phyloP scores from a whole-genome alignment of 2,329 filamentous ascomycete species.

The Xylaria polymorpha region DNA sequence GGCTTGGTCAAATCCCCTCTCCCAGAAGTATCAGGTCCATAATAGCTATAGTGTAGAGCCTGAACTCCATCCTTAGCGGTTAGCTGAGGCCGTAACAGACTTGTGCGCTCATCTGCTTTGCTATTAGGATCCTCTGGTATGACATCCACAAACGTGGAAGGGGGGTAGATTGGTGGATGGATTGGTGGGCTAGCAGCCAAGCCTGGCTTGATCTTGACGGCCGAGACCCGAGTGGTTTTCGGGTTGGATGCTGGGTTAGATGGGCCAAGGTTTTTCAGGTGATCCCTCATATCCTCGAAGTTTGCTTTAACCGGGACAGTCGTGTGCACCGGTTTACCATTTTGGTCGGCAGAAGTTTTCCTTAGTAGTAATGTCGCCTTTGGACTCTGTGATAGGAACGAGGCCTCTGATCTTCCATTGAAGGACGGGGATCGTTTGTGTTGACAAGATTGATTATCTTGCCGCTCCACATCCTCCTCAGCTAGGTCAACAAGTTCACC shows the following conservation, averaged over 20 bases:
- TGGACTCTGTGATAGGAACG: conserved; percentile 58
- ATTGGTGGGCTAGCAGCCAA: conserved; percentile 31
- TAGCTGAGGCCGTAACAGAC: conserved; percentile 61
- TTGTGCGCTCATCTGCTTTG: conserved; percentile 55
- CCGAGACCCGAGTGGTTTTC: conserved; percentile 69
- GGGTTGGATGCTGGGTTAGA: conserved; percentile 75
- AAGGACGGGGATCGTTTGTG: conserved; percentile 52
- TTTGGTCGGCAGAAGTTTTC: conserved; percentile 65
- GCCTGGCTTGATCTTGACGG: conserved; percentile 74
- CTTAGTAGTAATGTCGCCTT: conserved; percentile 70
- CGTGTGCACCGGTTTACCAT: conserved; percentile 61
- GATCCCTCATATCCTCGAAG: conserved; percentile 70
- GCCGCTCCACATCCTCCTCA: conserved; percentile 42
- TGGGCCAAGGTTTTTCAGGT: conserved; percentile 73
- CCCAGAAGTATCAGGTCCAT: conserved; percentile 50
- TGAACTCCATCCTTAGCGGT: conserved; percentile 74
- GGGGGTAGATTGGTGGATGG: conserved; percentile 39
- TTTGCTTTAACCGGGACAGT: conserved; percentile 69
- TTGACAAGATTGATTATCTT: conserved; percentile 42
- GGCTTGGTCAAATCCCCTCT: conserved; percentile 41
- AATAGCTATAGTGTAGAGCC: conserved; percentile 67
- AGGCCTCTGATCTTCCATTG: conserved; percentile 53
- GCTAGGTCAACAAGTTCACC: conserved; percentile 58
- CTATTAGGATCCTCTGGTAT: conserved; percentile 39
- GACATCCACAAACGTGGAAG: conserved; percentile 42